Evolutionary conservation across 495 filamentous ascomycete species (phyloP), one percentile per base, ranked within the genome.

Genomic region (Xylaria longipes): DNA sequence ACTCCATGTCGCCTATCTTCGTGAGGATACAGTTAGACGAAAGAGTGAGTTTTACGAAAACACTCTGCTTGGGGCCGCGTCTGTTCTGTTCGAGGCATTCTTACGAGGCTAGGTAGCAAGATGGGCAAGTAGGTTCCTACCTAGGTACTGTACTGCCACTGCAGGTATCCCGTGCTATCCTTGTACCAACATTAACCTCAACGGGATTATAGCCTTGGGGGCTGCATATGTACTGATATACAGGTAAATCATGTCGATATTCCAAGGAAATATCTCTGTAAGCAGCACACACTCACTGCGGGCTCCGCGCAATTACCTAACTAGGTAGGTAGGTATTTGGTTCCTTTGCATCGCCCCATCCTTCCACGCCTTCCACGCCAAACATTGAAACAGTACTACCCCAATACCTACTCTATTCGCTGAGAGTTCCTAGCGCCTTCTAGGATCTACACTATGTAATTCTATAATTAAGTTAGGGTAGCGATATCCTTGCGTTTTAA

Each of bases 401-500:
- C 5, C 8, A 25, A 6, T 25, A 50, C n/a, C n/a, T 50, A 50
- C 48, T 3, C 3, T 12, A 52, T 52, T 27, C 11, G 48, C 22
- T 52, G 25, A 27, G 11, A 52, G 22, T 50, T 54, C 12, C 25
- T 4, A n/a, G 3, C 25, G 25, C 50, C 22, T 54, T 25, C 11
- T 15, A 5, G 27, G 52, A 56, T 31, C 52, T 56, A 31, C 57
- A 37, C 1, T 0, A 11, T 35, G 2, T 58, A 17, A 37, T 60
- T 60, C 57, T 60, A 60, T 60, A 37, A 60, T 60, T 60, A 60
- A 56, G 31, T 31, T 31, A 15, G 52, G 48, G 27, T 52, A 17
- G 14, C 5, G 27, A 7, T 17, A 56, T 12, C 27, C 52, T 56
- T 31, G 27, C n/a, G n/a, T n/a, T n/a, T n/a, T n/a, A n/a, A n/a